Base-by-base conservation (phyloP, 2,329 filamentous ascomycete species). In the Metarhizium brunneum region DNA sequence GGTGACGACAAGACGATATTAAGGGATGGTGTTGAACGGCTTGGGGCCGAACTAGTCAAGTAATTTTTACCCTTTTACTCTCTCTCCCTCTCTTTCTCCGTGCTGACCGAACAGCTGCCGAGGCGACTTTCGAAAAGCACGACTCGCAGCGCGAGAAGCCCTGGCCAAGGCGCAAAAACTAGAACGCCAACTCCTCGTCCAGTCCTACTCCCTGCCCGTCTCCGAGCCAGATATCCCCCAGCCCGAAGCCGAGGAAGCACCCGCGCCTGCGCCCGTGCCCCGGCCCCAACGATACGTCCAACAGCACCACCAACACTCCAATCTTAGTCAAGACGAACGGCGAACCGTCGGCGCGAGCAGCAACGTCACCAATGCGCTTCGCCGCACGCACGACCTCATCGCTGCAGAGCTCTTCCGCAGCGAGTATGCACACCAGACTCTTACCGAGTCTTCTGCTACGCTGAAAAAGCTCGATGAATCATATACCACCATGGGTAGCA, bases 311-410 rank as follows among this genome's bases (percentile, higher is more conserved):
- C 63, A 67, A 20, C 63, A 69, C 50, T 69, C 71, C 4, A 68
- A 67, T 61, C 66, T 75, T 20, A 69, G 86, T 4, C 83, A 84
- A 25, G 83, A 90, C 62, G 84, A 88, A 67, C 86, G 94, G 60
- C 78, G 90, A 60, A 80, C 85, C 47, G 77, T 90, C 14, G 83
- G 85, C 59, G 88, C 92, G 0, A 89, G 88, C 36, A 84, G 80
- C 61, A 90, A 95, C 74, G 88, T 97, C 54, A 97, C 92, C 3
- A 77, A 84, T 51, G 88, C 91, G 2, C 79, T 99, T 53, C 82
- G 90, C 58, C 81, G 91, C 58, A 95, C 92, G 6, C 92, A 97
- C 71, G 84, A 88, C 59, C 80, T 95, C 65, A 92, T 97, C 76
- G 84, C 89, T 60, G 79, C 84, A 4, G 92, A 96, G 75, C 82